Base-by-base conservation (phyloP, 495 filamentous ascomycete genomes). In the Penicillium canescens region DNA sequence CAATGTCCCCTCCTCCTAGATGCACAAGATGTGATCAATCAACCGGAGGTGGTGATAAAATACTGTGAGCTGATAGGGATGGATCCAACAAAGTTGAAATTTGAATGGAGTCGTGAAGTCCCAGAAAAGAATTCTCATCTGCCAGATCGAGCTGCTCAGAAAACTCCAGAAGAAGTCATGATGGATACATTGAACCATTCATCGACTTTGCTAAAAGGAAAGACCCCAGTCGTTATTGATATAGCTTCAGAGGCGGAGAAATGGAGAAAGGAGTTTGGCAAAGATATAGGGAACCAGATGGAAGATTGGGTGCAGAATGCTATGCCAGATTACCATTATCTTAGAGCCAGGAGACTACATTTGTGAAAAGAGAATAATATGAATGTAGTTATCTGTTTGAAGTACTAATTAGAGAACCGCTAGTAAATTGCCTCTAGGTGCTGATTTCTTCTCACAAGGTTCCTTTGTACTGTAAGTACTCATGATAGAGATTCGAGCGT, bases 231-330 rank as follows among this genome's bases (percentile, higher is more conserved):
- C 2, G 59, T 44, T 8, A 45, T 81, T 18, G 68, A 75, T 42
- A 65, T 79, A 4, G 65, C 50, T 6, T 59, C 44, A 5, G 78
- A 81, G 62, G 63, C 62, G 8, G 54, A 44, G 18, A 78, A 77
- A 55, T 80, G 78, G 78, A 73, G 58, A 55, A 57, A 48, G 6
- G 76, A 80, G 52, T 79, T 79, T 59, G 78, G 76, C 0, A 69
- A 73, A 36, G 70, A 70, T 26, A 43, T 55, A 0, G 74, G 59
- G 8, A 46, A 38, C 28, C 55, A 63, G 20, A 34, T 81, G 1
- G 74, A 75, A 54, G 44, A 57, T 42, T 59, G 54, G 48, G 76
- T 79, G 1, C 37, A 56, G 34, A 67, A 55, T n/a, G 67, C 72
- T 2, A 78, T 78, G 76, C 55, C 60, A 3, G 76, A 81, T 54